phyloP scores from a whole-genome alignment of 176 grass and related monocot genomes.

The Phoenix roebelenii region DNA sequence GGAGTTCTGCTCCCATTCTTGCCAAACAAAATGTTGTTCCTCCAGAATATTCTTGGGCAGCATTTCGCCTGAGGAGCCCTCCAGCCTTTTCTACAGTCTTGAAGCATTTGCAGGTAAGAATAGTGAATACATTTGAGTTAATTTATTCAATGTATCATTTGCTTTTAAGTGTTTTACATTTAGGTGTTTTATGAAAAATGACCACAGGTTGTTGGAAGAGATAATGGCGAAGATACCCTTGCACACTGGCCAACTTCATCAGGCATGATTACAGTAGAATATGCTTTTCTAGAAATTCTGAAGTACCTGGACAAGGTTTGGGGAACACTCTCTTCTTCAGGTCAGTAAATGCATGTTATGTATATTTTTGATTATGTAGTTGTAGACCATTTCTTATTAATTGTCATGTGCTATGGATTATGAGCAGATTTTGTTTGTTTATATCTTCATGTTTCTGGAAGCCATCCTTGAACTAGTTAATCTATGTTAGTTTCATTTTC shows the following conservation, averaged over 20 bases:
- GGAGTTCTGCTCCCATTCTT: slow-evolving; percentile 85
- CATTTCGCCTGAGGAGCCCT: slow-evolving; percentile 85
- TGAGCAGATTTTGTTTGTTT: too few species aligned
- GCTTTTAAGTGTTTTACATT: slow-evolving; percentile 17
- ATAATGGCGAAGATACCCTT: slow-evolving; percentile 89
- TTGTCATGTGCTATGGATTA: too few species aligned
- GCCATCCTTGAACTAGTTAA: too few species aligned
- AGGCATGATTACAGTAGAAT: slow-evolving; percentile 74
- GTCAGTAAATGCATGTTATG: slow-evolving; percentile 31
- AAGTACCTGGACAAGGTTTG: slow-evolving; percentile 83
- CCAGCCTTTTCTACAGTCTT: slow-evolving; percentile 75
- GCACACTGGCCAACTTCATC: slow-evolving; percentile 83
- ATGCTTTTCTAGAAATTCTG: slow-evolving; percentile 64
- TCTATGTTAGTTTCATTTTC: too few species aligned
- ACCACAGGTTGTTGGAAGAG: slow-evolving; percentile 70
- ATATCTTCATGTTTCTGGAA: too few species aligned
- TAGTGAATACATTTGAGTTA: background rate
- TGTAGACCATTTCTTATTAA: too few species aligned
- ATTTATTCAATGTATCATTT: slow-evolving; percentile 12
- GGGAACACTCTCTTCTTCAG: slow-evolving; percentile 77
- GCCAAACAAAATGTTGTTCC: slow-evolving; percentile 72
- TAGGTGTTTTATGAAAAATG: slow-evolving; percentile 23
- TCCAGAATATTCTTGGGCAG: slow-evolving; percentile 84
- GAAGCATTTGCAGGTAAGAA: slow-evolving; percentile 65
- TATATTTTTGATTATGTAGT: too few species aligned